Evolutionary conservation across 2,329 filamentous ascomycete genomes (phyloP), one percentile per base, ranked within the genome.

Genomic region (Colletotrichum spaethianum): DNA sequence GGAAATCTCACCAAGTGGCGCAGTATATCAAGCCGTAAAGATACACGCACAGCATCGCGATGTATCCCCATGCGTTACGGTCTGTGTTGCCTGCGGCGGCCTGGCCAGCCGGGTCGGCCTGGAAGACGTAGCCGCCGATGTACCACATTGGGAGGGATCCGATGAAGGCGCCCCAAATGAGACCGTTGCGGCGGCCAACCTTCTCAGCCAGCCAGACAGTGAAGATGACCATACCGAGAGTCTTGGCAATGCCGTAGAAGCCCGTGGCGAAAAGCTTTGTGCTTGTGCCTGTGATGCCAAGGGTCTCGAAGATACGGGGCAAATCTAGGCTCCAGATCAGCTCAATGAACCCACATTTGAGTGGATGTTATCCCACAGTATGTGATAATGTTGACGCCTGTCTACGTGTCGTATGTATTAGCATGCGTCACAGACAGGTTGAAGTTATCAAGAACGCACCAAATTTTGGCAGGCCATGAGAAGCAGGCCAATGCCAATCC

Each of bases 401-500:
- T 63, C 53, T 57, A 12, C 31, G 16, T n/a, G n/a, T 26, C 1
- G n/a, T 0, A 26, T 4, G n/a, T 33, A 4, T 40, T 36, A 57
- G 53, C n/a, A 40, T 1, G 12, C 18, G 31, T 16, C n/a, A 18
- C 14, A 38, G 26, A 8, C 3, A 4, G 6, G n/a, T 26, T 11
- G 33, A 57, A 26, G 14, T 14, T 38, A n/a, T 18, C 36, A n/a
- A 20, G 14, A 14, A 40, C 33, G 12, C 3, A 57, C 14, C 31
- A 52, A 16, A 14, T 55, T 65, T 28, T 56, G 48, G 40, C 36
- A 61, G 38, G 50, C 18, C 63, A 71, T 70, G 7, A 88, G 85
- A 88, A 88, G 68, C 85, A 80, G 4, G 73, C 78, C 87, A 85
- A 89, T 40, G 83, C 85, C 5, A 83, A 83, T 9, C 79, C 86